Evolutionary conservation across 1,284 basidiomycete species (phyloP).

Genomic region (Puccinia triticina): DNA sequence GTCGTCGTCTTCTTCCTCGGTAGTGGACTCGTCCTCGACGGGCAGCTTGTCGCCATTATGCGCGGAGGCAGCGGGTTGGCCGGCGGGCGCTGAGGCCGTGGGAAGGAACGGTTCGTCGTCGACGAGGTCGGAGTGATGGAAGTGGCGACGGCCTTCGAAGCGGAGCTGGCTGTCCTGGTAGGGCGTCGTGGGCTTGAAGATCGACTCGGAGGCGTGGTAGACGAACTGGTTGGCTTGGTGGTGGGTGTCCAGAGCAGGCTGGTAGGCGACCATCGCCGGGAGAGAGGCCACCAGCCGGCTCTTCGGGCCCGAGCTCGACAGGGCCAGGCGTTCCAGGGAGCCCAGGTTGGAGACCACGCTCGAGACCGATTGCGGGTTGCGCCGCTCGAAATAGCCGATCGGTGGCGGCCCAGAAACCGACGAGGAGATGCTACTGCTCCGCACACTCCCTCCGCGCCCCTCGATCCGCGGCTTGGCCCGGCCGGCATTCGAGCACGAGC

Average conservation of each 20-base stretch:
- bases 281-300: constrained; percentile 1
- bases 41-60: not conserved
- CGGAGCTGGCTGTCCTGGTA: constrained; percentile 41
- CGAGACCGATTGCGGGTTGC: constrained; percentile 12
- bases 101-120: constrained; percentile 3
- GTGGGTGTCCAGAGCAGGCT: constrained; percentile 3
- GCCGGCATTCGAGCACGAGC: constrained; percentile 3
- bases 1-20: constrained; percentile 22
- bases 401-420: constrained; percentile 28
- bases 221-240: constrained; percentile 2
- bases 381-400: constrained; percentile 40
- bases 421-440: not conserved
- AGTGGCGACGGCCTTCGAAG: constrained; percentile 17
- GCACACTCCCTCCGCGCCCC: not conserved
- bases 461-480: not conserved
- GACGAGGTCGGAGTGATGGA: not conserved
- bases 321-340: not conserved
- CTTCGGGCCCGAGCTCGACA: not conserved
- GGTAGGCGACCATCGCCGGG: constrained; percentile 14
- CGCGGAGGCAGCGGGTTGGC: not conserved
- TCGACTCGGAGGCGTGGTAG: constrained; percentile 32
- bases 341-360: constrained; percentile 8
- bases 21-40: constrained; percentile 1
- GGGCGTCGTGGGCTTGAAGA: constrained; percentile 36
- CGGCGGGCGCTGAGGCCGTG: not conserved